Percentiles rank a stretch among this genome's conserved stretches.
phyloP scores from a whole-genome alignment of 495 filamentous ascomycete species.

The Tuber microsphaerosporum region DNA sequence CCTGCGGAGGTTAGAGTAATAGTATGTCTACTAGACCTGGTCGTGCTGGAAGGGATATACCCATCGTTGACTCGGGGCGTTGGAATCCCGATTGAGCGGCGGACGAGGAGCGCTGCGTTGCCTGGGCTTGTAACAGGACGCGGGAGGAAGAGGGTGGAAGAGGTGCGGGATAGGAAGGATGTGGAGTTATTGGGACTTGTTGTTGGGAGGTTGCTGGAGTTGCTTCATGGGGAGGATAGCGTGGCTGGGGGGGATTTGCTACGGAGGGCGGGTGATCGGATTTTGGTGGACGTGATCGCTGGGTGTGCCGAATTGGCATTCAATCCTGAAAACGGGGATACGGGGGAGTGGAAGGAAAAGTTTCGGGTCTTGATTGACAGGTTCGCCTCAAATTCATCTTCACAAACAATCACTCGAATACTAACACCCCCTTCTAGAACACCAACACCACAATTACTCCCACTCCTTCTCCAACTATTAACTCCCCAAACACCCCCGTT shows the following conservation, averaged over 20 bases:
- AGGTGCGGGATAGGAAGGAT: slow-evolving; percentile 17
- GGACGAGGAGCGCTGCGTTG: slow-evolving; percentile 46
- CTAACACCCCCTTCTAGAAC: slow-evolving; percentile 18
- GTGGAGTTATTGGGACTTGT: slow-evolving; percentile 19
- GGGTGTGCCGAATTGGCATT: slow-evolving; percentile 42
- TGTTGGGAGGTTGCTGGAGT: slow-evolving; percentile 11
- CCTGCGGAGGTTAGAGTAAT: slow-evolving; percentile 45
- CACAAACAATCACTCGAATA: slow-evolving; percentile 28
- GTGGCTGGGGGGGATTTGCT: slow-evolving; percentile 15
- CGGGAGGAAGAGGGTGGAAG: slow-evolving; percentile 11
- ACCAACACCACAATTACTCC: slow-evolving; percentile 30
- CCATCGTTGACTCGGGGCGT: slow-evolving; percentile 52
- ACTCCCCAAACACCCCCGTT: slow-evolving; percentile 25
- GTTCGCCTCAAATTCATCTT: slow-evolving; percentile 40
- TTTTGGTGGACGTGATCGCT: slow-evolving; percentile 42
- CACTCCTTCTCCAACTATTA: slow-evolving; percentile 33
- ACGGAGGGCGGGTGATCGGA: slow-evolving; percentile 14
- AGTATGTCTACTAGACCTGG: slow-evolving; percentile 50
- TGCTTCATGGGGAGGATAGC: slow-evolving; percentile 9
- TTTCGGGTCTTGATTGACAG: slow-evolving; percentile 46
- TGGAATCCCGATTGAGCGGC: slow-evolving; percentile 51
- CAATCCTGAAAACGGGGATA: slow-evolving; percentile 27
- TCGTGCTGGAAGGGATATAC: slow-evolving; percentile 54
- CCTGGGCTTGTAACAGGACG: slow-evolving; percentile 8
- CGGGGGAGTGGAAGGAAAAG: slow-evolving; percentile 34